Percentiles rank a stretch among this genome's conserved stretches.
phyloP scores from a whole-genome alignment of 2,329 filamentous ascomycete species.

The Aspergillus ustus region DNA sequence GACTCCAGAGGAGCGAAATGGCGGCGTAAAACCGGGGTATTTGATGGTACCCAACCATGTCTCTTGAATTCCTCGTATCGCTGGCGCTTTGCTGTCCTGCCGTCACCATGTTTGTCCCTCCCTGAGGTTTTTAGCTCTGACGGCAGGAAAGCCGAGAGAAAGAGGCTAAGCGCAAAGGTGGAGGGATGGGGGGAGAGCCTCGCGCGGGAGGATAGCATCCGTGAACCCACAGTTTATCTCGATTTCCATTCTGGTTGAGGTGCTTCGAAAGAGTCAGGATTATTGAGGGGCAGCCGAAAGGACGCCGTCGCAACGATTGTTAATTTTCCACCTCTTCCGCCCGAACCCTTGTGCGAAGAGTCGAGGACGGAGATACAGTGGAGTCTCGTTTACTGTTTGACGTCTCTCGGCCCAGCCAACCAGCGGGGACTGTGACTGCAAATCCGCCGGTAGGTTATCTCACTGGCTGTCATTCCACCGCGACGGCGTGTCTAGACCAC shows the following conservation, averaged over 20 bases:
- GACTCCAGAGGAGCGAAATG: neutral
- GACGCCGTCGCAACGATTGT: conserved; percentile 6
- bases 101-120: conserved; percentile 2
- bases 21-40: conserved; percentile 4
- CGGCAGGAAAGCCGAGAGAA: conserved; percentile 13
- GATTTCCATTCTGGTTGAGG: conserved; percentile 20
- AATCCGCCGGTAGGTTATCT: conserved; percentile 20
- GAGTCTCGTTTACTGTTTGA: conserved; percentile 25
- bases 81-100: neutral
- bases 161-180: conserved; percentile 12
- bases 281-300: conserved; percentile 4
- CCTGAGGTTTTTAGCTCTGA: neutral
- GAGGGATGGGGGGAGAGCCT: conserved; percentile 2
- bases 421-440: conserved; percentile 18
- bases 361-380: conserved; percentile 23
- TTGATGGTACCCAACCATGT: conserved; percentile 11
- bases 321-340: conserved; percentile 19
- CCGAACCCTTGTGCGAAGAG: conserved; percentile 23
- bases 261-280: conserved; percentile 14
- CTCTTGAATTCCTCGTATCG: neutral
- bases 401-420: conserved; percentile 32
- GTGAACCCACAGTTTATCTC: conserved; percentile 10
- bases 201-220: conserved; percentile 1
- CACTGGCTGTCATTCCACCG: conserved; percentile 24
- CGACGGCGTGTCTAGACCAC: conserved; percentile 22